Evolutionary conservation across 106 monocot species (phyloP).

Genomic region (Dendrobium chrysotoxum): DNA sequence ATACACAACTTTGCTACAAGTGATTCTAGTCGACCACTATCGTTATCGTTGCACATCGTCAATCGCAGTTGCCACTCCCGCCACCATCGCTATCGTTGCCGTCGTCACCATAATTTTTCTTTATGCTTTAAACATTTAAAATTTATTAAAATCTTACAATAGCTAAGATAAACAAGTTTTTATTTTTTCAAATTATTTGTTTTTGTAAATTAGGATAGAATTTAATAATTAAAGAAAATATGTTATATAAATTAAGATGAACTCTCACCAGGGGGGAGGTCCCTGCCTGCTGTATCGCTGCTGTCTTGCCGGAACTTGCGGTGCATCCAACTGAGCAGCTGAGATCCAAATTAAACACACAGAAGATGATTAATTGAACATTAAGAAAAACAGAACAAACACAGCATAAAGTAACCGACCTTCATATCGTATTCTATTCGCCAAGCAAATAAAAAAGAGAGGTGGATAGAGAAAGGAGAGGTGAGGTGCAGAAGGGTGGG

Average conservation of each 20-base stretch:
- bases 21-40: no score
- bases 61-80: no score
- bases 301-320: neutral
- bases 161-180: no score
- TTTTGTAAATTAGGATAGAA: no score
- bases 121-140: no score
- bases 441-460: neutral
- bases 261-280: neutral
- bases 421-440: neutral
- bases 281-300: neutral
- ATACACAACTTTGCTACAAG: no score
- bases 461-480: neutral
- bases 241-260: neutral
- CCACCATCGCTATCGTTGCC: no score
- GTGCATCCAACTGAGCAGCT: constrained; percentile 5
- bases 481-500: neutral
- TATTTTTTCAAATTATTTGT: no score
- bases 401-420: neutral
- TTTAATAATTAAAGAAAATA: neutral
- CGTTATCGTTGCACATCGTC: no score
- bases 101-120: no score
- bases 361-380: neutral
- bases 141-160: no score
- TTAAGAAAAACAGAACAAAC: neutral
- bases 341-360: neutral